Evolutionary conservation across 768 basidiomycete species (phyloP), one percentile per base, ranked within the genome.

Genomic region (Suillus americanus): DNA sequence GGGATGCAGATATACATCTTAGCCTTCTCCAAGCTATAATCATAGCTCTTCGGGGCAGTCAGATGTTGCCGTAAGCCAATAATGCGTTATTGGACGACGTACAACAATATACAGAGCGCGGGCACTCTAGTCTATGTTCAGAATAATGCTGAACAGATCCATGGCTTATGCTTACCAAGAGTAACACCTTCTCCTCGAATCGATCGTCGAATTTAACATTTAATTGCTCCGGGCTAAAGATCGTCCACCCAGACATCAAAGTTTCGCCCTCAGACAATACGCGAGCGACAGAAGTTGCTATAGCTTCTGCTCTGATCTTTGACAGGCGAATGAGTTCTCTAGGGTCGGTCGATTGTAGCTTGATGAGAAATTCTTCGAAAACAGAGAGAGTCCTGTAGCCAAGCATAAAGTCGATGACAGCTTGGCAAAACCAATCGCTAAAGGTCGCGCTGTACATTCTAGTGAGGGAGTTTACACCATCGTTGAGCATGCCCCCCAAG

Each of bases 401-500:
- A 60, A 96, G 87, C 82, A 91, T 87, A 71, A 88, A 96, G 75
- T 95, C 92, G 69, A 99, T 95, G 53, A 97, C 94, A 0, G 96
- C 95, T 78, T 99, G 97, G 64, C 86, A 89, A 77, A 98, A 99
- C 91, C 95, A 99, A 77, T 99, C 97, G 68, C 90, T 89, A 72
- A 94, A 94, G 1, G 92, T 91, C 23, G 93, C 89, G 12, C 91
- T 90, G 77, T 89, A 94, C 89, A 94, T 89, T 70, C 92, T 88
- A 37, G 95, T 90, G 20, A 99, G 79, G 7, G 95, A 97, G 76
- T 99, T 99, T 65, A 97, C 88, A 0, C 97, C 97, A 69, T 99
- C 97, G 71, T 97, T 94, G 20, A 98, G 83, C 80, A 99, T 85
- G 0, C 97, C 97, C 56, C 85, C 84, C 28, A 97, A 79, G 73